Percentiles rank a stretch among this genome's conserved stretches.
Conservation (phyloP, 1,284 basidiomycete genomes). For the Entoloma clypeatum region DNA sequence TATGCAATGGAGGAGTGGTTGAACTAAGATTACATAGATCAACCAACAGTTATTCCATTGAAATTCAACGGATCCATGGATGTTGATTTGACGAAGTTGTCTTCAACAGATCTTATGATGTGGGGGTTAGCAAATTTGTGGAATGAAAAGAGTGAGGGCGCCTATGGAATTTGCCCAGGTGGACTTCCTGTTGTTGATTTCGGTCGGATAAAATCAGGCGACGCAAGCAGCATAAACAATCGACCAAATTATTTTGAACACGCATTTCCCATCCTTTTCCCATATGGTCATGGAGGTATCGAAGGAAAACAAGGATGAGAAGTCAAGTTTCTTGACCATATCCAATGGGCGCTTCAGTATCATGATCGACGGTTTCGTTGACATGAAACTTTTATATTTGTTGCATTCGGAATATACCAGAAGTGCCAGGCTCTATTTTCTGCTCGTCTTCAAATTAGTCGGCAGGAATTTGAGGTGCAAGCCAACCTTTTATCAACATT, state of each 20-base stretch:
- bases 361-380: slow-evolving; percentile 30
- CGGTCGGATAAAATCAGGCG: slow-evolving; percentile 1
- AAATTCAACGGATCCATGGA: slow-evolving; percentile 19
- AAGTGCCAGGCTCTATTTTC: slow-evolving; percentile 20
- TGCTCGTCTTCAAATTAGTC: slow-evolving; percentile 21
- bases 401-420: slow-evolving; percentile 32
- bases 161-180: slow-evolving; percentile 8
- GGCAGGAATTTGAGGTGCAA: slow-evolving; percentile 2
- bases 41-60: slow-evolving; percentile 18
- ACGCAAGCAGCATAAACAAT: slow-evolving; percentile 6
- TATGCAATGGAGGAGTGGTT: neutral
- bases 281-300: slow-evolving; percentile 38
- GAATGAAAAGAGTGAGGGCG: slow-evolving; percentile 15
- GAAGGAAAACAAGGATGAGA: slow-evolving; percentile 21
- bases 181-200: slow-evolving; percentile 7
- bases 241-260: slow-evolving; percentile 7
- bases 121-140: slow-evolving; percentile 16
- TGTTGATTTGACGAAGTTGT: slow-evolving; percentile 15
- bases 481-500: neutral
- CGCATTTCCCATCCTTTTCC: slow-evolving; percentile 34
- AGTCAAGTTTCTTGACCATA: slow-evolving; percentile 31
- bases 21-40: slow-evolving; percentile 1
- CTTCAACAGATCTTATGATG: slow-evolving; percentile 12
- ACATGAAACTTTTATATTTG: slow-evolving; percentile 31
- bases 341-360: slow-evolving; percentile 35